A percentile compares a stretch with the other conserved stretches of the same genome.
These are phyloP conservation scores for Elaeis guineensis DNA, from an alignment of 176 grass and related monocot genomes.

Conservation along the genomic window DNA sequence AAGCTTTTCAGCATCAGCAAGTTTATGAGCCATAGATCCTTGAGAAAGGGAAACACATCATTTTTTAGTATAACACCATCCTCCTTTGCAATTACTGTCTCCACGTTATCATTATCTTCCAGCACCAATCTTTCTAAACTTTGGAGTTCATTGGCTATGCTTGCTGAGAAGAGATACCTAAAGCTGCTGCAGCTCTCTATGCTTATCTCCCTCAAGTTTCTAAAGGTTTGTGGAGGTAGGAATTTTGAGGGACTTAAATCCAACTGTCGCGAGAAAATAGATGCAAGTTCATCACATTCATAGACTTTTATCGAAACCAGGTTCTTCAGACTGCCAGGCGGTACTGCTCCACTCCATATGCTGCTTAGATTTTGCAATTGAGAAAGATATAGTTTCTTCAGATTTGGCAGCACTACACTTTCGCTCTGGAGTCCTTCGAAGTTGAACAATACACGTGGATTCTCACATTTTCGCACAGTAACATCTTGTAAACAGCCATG, in stretches of 20 bases:
- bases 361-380: background rate
- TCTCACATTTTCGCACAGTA: background rate
- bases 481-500: background rate
- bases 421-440: background rate
- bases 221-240: background rate
- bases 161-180: constrained; percentile 5
- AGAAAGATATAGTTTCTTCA: background rate
- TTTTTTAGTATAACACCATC: background rate
- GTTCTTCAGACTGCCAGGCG: background rate
- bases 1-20: constrained; percentile 15
- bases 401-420: background rate
- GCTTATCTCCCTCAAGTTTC: constrained; percentile 8
- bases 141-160: constrained; percentile 8
- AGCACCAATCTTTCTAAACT: constrained; percentile 5
- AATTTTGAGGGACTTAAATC: background rate
- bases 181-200: constrained; percentile 1
- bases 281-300: background rate
- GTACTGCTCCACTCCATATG: constrained; percentile 10
- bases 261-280: background rate
- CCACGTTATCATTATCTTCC: background rate
- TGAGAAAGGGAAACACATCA: constrained; percentile 13
- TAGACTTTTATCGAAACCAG: background rate
- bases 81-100: constrained; percentile 4
- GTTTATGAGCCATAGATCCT: background rate
- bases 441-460: background rate